phyloP scores from a whole-genome alignment of 176 grass and related monocot genomes.

The Carex myosuroides region DNA sequence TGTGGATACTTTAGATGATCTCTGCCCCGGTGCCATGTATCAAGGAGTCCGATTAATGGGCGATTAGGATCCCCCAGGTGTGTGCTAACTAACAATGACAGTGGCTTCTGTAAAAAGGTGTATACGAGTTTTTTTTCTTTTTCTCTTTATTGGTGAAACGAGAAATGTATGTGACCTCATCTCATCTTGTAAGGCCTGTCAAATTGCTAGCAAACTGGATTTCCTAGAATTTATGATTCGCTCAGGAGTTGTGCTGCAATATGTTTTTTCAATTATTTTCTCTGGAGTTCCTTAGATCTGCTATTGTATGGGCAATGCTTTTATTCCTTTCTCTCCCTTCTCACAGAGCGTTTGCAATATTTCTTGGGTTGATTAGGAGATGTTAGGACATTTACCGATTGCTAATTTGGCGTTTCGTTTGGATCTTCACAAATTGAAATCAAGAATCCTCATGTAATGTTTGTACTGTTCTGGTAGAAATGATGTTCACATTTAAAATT shows the following conservation, averaged over 20 bases:
- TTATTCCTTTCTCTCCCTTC: background rate
- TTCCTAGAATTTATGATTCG: background rate
- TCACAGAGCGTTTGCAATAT: background rate
- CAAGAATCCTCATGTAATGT: background rate
- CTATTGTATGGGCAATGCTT: background rate
- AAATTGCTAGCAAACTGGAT: background rate
- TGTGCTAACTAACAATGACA: background rate
- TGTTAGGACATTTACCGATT: background rate
- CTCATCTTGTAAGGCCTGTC: background rate
- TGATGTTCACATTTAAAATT: background rate
- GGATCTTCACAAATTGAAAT: background rate
- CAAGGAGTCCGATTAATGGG: constrained; percentile 49
- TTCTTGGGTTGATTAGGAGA: background rate
- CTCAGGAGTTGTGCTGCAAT: background rate
- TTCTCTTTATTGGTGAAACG: background rate
- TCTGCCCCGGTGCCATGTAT: constrained; percentile 62
- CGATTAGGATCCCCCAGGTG: constrained; percentile 26
- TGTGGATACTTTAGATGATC: constrained; percentile 62
- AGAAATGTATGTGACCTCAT: background rate
- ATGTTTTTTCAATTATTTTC: background rate
- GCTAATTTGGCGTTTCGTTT: background rate
- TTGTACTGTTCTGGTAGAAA: background rate
- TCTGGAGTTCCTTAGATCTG: background rate
- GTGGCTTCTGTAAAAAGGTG: constrained; percentile 1
- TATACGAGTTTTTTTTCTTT: background rate